Evolutionary conservation across 2,329 filamentous ascomycete species (phyloP).

Genomic region (Trichoderma sp.): DNA sequence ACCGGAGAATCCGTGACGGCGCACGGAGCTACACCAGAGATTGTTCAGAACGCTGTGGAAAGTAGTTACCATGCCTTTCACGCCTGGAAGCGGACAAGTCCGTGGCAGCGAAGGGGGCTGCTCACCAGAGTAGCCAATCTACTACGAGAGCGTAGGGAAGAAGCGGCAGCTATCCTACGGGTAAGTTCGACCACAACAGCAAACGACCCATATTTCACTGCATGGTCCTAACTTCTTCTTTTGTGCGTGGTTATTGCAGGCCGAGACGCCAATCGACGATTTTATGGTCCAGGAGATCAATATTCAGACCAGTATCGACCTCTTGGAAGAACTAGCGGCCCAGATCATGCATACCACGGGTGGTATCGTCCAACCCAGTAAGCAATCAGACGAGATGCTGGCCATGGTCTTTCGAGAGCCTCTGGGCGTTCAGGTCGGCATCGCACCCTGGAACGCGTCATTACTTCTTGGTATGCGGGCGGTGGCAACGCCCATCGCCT

Average conservation of each 20-base stretch:
- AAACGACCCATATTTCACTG: background rate
- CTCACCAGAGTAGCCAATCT: background rate
- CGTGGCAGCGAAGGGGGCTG: background rate
- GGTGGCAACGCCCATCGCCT: slow-evolving; percentile 67
- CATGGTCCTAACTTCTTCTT: background rate
- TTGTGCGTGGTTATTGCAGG: background rate
- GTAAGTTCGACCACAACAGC: background rate
- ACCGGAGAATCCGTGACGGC: background rate
- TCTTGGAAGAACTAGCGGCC: background rate
- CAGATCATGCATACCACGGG: slow-evolving; percentile 1
- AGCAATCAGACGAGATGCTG: background rate
- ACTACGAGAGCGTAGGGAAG: background rate
- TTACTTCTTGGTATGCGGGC: slow-evolving; percentile 56
- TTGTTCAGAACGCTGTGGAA: background rate
- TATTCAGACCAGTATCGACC: slow-evolving; percentile 6
- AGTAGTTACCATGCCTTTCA: background rate
- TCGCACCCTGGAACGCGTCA: slow-evolving; percentile 64
- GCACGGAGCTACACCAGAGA: background rate
- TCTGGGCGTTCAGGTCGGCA: slow-evolving; percentile 36
- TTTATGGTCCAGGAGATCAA: slow-evolving; percentile 2
- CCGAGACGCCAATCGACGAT: slow-evolving; percentile 5
- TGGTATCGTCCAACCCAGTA: background rate
- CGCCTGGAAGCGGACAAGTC: background rate
- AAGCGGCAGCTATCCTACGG: background rate
- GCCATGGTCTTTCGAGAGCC: slow-evolving; percentile 16